Evolutionary conservation across 2,329 filamentous ascomycete genomes (phyloP).

Genomic region (Neofusicoccum kwambonambiense): DNA sequence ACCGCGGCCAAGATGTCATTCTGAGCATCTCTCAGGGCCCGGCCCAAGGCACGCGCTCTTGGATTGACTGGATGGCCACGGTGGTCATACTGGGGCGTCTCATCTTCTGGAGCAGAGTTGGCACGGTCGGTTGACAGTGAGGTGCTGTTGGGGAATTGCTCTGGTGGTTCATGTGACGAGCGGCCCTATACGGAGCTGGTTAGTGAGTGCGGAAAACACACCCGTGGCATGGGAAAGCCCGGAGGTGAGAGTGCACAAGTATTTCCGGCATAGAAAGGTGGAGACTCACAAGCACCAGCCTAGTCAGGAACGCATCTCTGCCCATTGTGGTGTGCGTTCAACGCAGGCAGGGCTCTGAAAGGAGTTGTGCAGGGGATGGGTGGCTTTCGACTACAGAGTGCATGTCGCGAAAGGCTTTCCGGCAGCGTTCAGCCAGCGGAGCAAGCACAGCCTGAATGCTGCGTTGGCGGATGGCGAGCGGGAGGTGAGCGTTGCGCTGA

Average conservation of each 20-base stretch:
- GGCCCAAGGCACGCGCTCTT: constrained; percentile 38
- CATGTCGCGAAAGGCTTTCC: not conserved
- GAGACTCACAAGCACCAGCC: constrained; percentile 18
- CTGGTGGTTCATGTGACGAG: constrained; percentile 39
- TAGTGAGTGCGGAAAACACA: too few species aligned
- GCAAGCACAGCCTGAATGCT: not conserved
- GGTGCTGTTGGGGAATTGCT: constrained; percentile 16
- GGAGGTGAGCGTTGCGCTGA: not conserved
- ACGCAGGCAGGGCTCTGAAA: not conserved
- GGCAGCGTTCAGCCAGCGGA: too few species aligned
- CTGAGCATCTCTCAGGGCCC: constrained; percentile 44
- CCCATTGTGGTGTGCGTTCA: constrained; percentile 6
- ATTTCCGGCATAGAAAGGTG: not conserved
- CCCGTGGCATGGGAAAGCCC: not conserved
- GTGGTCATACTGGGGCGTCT: constrained; percentile 39
- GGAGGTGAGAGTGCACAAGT: not conserved
- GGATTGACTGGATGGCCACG: constrained; percentile 46
- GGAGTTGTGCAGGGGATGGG: not conserved
- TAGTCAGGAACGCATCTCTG: constrained; percentile 18
- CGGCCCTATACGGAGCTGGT: constrained; percentile 33
- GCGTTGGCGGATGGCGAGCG: not conserved
- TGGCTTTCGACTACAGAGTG: not conserved
- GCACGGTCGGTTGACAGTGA: constrained; percentile 10
- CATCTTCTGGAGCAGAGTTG: not conserved
- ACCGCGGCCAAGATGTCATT: constrained; percentile 50